phyloP scores from a whole-genome alignment of 2,329 filamentous ascomycete genomes.

The Fusarium globosum region DNA sequence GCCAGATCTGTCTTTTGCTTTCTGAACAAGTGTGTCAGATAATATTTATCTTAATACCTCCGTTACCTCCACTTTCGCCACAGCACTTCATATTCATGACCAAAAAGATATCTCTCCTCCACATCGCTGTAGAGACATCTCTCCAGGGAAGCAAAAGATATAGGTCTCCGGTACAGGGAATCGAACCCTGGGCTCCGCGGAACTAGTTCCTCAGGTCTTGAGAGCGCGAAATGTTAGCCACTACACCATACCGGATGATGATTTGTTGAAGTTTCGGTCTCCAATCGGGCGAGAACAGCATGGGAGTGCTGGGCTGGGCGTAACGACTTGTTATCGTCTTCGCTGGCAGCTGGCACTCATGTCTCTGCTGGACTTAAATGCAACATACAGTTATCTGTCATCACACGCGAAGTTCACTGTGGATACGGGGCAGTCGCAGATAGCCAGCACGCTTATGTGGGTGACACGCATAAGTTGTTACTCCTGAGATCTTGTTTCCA shows the following conservation, averaged over 20 bases:
- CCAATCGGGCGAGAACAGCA: not conserved
- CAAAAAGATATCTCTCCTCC: not conserved
- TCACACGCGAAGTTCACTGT: not conserved
- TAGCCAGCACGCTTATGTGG: not conserved
- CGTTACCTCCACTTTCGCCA: not conserved
- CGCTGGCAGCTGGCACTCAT: not conserved
- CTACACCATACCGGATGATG: slow-evolving; percentile 48
- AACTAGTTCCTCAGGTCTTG: slow-evolving; percentile 38
- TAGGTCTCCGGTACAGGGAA: slow-evolving; percentile 38
- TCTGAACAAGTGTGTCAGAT: not conserved
- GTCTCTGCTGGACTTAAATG: not conserved
- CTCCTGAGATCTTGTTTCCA: not conserved
- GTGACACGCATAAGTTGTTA: not conserved
- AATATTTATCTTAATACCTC: no score
- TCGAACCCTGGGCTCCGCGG: slow-evolving; percentile 42
- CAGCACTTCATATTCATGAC: no score
- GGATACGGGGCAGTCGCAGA: not conserved
- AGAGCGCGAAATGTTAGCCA: slow-evolving; percentile 50
- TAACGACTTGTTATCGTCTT: not conserved
- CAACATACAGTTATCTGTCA: no score
- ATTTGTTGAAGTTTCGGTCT: not conserved
- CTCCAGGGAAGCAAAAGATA: not conserved
- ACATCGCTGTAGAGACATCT: not conserved
- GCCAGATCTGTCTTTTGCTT: not conserved
- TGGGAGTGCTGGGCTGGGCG: not conserved